These are phyloP conservation scores for Asterionellopsis glacialis DNA, from an alignment of 108 stramenopile species.

Conservation along the genomic window DNA sequence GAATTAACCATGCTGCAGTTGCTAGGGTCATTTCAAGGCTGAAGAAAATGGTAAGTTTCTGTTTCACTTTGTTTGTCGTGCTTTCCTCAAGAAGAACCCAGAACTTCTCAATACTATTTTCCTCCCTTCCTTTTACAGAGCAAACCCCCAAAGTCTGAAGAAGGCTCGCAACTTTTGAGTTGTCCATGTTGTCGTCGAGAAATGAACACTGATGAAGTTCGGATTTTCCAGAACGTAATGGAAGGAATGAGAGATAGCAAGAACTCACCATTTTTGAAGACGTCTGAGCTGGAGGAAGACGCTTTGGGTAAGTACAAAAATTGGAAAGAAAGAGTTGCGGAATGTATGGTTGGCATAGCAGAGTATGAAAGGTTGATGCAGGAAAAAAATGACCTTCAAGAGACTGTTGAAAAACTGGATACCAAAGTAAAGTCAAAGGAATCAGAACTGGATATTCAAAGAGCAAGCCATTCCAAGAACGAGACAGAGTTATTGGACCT, in stretches of 20 bases:
- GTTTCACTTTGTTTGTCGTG: no score
- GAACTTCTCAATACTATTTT: no score
- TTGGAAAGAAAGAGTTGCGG: neutral
- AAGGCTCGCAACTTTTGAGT: neutral
- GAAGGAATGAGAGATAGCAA: conserved; percentile 1
- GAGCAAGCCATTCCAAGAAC: conserved; percentile 16
- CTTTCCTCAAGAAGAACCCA: no score
- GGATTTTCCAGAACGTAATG: conserved; percentile 9
- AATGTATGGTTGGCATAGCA: neutral
- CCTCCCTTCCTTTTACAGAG: neutral
- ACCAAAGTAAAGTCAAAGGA: conserved; percentile 11
- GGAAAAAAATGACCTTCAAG: neutral
- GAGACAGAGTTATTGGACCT: conserved; percentile 25
- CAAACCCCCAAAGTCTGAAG: no score
- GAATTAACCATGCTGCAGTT: conserved; percentile 20
- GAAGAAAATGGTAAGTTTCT: conserved; percentile 41
- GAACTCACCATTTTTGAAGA: conserved; percentile 16
- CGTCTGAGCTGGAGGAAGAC: conserved; percentile 34
- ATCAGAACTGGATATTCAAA: conserved; percentile 25
- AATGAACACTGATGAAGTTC: conserved; percentile 6
- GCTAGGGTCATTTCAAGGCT: conserved; percentile 40
- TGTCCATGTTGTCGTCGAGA: conserved; percentile 42
- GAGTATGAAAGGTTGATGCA: neutral
- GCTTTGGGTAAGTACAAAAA: conserved; percentile 13
- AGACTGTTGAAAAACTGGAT: neutral